Base-by-base conservation (phyloP, 306 rosid genomes). In the Rosa multiflora region DNA sequence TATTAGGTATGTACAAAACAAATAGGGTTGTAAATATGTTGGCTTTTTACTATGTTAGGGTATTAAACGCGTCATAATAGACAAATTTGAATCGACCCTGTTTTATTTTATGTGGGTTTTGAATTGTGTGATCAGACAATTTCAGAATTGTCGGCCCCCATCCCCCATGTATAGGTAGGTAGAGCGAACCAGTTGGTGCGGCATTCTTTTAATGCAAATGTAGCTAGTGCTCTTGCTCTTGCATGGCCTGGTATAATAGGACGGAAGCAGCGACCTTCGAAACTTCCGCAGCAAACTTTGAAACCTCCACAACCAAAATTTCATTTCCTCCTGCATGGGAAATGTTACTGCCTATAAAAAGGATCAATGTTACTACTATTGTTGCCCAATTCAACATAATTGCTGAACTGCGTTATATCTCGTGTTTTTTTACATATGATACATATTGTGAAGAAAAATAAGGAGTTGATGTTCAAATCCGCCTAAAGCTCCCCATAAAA, bases 401-500 rank as follows among this genome's bases (percentile, higher is more conserved):
- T 44, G 47, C 11, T 2, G 47, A 44, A 44, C 47, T 8, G 10
- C 47, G 47, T 8, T 5, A 44, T 44, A 44, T 43, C 8, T 43
- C 1, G 2, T 44, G 8, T 44, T 48, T 13, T 8, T 8, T 48
- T 13, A 48, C 11, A 10, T 48, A 48, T 13, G 15, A 12, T 13
- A 12, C 2, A 48, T 4, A 13, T 13, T 13, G 17, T 0, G 53
- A 13, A 48, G 53, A 48, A 14, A 48, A 48, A 48, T 15, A 12
- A 48, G 70, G 14, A 64, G n/a, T 64, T 63, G 17, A 18, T 26
- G 40, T 62, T 62, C 40, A 44, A 44, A 1, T 44, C 47, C 47
- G 47, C 47, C 59, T 4, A 66, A 15, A 48, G 44, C 75, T 72
- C 62, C 14, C 76, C 76, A 48, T 35, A 51, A 70, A 73, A 5